Conservation (phyloP, 192 early-diverging fungal species). For the Backusella circina region DNA sequence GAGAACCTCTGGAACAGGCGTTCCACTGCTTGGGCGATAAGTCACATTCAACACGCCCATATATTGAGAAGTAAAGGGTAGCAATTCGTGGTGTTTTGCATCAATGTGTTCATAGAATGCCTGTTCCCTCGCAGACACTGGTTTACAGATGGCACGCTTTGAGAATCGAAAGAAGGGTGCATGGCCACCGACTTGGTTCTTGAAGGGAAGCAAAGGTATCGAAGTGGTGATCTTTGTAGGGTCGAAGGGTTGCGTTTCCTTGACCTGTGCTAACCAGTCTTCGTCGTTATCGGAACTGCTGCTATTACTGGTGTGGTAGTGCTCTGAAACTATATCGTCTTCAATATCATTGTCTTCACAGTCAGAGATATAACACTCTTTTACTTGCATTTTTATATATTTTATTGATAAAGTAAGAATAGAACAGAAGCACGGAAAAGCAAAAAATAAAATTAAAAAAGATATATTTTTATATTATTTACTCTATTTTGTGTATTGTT, state of each 20-base stretch:
- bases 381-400: not conserved
- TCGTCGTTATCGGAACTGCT: conserved; percentile 5
- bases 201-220: conserved; percentile 70
- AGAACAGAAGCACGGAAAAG: not conserved
- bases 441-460: not conserved
- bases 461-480: not conserved
- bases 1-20: conserved; percentile 64
- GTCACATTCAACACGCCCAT: conserved; percentile 94
- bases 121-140: conserved; percentile 77
- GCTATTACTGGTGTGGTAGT: not conserved
- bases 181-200: conserved; percentile 91
- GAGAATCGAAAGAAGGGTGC: conserved; percentile 94
- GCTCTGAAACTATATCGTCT: not conserved
- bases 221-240: conserved; percentile 36
- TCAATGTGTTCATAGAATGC: conserved; percentile 89
- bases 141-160: conserved; percentile 95
- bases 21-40: conserved; percentile 37
- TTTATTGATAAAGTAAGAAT: not conserved
- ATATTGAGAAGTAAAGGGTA: conserved; percentile 90
- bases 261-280: not conserved
- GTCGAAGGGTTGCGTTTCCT: conserved; percentile 20
- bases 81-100: conserved; percentile 70
- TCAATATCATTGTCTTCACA: conserved; percentile 10
- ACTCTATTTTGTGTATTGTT: too few species aligned
- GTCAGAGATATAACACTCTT: conserved; percentile 10